Base-by-base conservation (phyloP, 202 grass and related monocot genomes). In the Elaeis oleifera region DNA sequence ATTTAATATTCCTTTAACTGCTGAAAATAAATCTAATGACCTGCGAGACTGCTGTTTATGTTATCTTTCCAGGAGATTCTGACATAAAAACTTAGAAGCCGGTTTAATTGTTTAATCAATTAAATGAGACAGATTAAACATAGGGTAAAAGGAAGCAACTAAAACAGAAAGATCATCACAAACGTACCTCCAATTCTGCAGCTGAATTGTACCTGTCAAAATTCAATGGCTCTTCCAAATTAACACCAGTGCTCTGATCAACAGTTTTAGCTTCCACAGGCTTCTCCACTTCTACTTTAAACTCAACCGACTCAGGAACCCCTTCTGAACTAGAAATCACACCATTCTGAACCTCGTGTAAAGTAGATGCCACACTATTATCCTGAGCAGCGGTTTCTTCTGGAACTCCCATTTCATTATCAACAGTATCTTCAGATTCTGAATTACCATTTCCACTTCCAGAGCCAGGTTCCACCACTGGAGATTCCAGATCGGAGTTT, bases 171-270 rank as follows among this genome's bases (percentile, higher is more conserved):
- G 13, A 15, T 21, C 18, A 44, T 44, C 36, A 44, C 36, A 16
- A 61, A 18, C 50, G 54, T 83, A 89, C 94, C 82, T 94, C 88
- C 58, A 99, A 80, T 65, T 82, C 80, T 79, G 59, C 53, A 29
- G 85, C 71, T 57, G 88, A 84, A 67, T 64, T 78, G 50, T 80
- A 84, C 18, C 81, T 71, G 56, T 73, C 51, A 24, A 94, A 77
- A 20, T 84, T 82, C 14, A 99, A 23, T 29, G 66, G 69, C 60
- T 83, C 71, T 52, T 80, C 75, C 57, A 61, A 67, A 61, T 50
- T 61, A 58, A 68, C 64, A 69, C 15, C 50, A 13, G 54, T 63
- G 49, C 56, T 71, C 65, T 61, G 65, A 59, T 49, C 39, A 27
- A 63, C 28, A 48, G 27, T 49, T n/a, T 73, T 59, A 55, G 26